Evolutionary conservation across 2,329 filamentous ascomycete species (phyloP).

Genomic region (Lasiodiplodia hormozganensis): DNA sequence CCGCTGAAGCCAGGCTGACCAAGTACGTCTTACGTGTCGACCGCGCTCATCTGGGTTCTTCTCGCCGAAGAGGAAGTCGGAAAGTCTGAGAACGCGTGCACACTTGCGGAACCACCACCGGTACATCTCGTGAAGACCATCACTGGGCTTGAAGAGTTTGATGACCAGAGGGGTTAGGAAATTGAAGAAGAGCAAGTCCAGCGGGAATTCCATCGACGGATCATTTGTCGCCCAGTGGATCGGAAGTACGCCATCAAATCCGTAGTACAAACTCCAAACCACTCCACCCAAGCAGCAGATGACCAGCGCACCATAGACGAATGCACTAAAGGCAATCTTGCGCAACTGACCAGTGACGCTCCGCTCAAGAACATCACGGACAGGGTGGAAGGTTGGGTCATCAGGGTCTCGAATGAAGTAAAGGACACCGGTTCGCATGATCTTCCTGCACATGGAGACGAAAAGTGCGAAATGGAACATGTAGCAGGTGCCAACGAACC

Average conservation of each 20-base stretch:
- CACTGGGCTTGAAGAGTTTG: constrained; percentile 82
- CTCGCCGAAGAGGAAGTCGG: constrained; percentile 92
- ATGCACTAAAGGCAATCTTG: constrained; percentile 94
- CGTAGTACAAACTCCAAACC: constrained; percentile 83
- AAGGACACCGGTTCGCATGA: constrained; percentile 91
- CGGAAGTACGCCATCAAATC: constrained; percentile 76
- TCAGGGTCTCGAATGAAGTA: constrained; percentile 99
- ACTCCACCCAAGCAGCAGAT: constrained; percentile 93
- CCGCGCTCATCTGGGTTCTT: constrained; percentile 83
- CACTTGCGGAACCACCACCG: constrained; percentile 96
- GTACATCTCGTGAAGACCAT: constrained; percentile 84
- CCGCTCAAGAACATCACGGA: constrained; percentile 93
- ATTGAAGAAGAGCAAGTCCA: constrained; percentile 95
- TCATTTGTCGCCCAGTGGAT: constrained; percentile 94
- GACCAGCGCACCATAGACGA: constrained; percentile 93
- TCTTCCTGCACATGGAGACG: constrained; percentile 98
- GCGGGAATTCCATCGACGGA: constrained; percentile 90
- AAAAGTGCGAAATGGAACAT: constrained; percentile 99
- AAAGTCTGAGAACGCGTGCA: constrained; percentile 78
- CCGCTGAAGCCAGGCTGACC: constrained; percentile 63
- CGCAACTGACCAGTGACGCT: constrained; percentile 90
- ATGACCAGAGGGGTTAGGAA: constrained; percentile 91
- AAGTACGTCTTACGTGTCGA: constrained; percentile 65
- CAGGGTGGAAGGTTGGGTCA: constrained; percentile 96
- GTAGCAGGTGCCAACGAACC: constrained; percentile 98